These are phyloP conservation scores for Striga hermonthica DNA, from an alignment of 305 asterid genomes.

Conservation along the genomic window DNA sequence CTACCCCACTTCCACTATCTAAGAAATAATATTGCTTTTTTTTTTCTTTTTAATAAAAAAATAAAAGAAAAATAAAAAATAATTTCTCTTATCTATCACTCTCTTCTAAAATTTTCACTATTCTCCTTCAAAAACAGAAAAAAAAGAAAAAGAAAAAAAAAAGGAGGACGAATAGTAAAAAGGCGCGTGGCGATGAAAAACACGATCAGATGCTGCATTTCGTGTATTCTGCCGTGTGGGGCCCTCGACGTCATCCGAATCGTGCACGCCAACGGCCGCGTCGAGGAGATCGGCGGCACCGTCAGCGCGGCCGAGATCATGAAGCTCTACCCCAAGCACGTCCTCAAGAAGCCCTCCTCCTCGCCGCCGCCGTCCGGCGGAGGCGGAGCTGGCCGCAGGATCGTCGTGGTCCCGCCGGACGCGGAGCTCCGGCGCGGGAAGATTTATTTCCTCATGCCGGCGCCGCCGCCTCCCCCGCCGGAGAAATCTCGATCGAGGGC, in stretches of 20 bases:
- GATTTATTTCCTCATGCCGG: constrained; percentile 84
- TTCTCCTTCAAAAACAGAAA: background rate
- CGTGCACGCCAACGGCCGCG: constrained; percentile 83
- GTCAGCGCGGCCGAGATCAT: constrained; percentile 72
- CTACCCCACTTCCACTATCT: constrained; percentile 32
- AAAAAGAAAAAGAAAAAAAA: too few species aligned
- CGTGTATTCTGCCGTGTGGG: constrained; percentile 96
- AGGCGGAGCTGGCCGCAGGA: constrained; percentile 55
- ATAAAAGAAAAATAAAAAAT: constrained; percentile 27
- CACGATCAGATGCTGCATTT: constrained; percentile 86
- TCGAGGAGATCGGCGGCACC: constrained; percentile 70
- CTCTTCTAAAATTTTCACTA: constrained; percentile 27
- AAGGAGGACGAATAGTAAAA: background rate
- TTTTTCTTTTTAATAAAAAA: constrained; percentile 8
- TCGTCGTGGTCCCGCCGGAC: constrained; percentile 77
- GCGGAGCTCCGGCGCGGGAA: constrained; percentile 81
- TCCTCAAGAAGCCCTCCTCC: constrained; percentile 53
- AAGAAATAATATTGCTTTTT: background rate
- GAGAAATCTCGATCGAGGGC: constrained; percentile 39
- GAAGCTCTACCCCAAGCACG: constrained; percentile 79
- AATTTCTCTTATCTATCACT: constrained; percentile 29
- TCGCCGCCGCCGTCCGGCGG: constrained; percentile 40
- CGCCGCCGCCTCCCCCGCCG: constrained; percentile 50
- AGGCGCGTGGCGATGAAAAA: constrained; percentile 49
- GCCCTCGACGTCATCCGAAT: constrained; percentile 88